Evolutionary conservation across 768 basidiomycete species (phyloP).

Genomic region (Termitomyces sp.): DNA sequence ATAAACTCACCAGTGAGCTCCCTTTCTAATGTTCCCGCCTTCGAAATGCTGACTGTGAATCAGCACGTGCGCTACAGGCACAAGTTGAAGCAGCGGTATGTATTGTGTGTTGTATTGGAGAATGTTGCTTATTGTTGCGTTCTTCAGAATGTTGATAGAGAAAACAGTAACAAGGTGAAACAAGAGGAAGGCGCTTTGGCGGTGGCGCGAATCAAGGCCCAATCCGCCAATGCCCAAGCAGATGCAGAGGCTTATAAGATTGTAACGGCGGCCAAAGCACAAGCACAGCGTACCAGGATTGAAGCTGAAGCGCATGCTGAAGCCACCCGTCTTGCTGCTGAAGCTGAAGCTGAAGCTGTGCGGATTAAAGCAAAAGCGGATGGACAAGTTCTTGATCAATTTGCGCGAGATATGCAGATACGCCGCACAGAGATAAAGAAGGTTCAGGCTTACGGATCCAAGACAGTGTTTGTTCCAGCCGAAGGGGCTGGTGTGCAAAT

Average conservation of each 20-base stretch:
- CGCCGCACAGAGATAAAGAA: slow-evolving; percentile 59
- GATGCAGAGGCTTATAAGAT: slow-evolving; percentile 73
- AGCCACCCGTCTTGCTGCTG: slow-evolving; percentile 67
- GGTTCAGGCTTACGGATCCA: slow-evolving; percentile 61
- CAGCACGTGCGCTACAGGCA: slow-evolving; percentile 73
- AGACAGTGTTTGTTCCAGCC: slow-evolving; percentile 64
- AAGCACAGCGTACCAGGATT: slow-evolving; percentile 64
- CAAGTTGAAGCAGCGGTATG: slow-evolving; percentile 82
- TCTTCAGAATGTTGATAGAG: slow-evolving; percentile 71
- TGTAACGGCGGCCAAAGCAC: slow-evolving; percentile 69
- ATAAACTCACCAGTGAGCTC: slow-evolving; percentile 56
- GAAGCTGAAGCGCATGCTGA: slow-evolving; percentile 75
- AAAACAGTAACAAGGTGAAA: slow-evolving; percentile 85
- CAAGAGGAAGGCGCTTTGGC: slow-evolving; percentile 76
- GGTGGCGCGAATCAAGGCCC: slow-evolving; percentile 73
- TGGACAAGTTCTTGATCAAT: slow-evolving; percentile 50
- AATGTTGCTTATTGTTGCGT: not conserved
- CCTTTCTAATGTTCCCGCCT: not conserved
- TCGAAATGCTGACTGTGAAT: slow-evolving; percentile 6
- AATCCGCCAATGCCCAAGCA: slow-evolving; percentile 57
- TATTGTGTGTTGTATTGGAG: not conserved
- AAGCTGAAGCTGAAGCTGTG: slow-evolving; percentile 69
- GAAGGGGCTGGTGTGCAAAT: slow-evolving; percentile 54
- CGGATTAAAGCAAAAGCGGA: slow-evolving; percentile 63
- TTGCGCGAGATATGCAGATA: slow-evolving; percentile 74